Conservation (phyloP, 1,284 basidiomycete species). For the Sporisorium graminicola region DNA sequence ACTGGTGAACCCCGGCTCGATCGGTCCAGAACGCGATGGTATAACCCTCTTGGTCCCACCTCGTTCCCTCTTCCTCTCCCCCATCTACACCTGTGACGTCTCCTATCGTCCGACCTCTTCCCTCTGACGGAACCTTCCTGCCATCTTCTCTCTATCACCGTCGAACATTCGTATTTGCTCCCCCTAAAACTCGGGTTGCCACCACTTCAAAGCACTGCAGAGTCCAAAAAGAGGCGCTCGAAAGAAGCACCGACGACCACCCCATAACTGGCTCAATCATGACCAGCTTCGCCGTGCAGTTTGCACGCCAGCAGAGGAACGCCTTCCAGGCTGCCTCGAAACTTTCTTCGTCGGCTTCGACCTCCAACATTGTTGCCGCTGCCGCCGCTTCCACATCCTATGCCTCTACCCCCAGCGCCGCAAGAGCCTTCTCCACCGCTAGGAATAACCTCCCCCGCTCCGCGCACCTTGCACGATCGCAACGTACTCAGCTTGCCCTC, state of each 20-base stretch:
- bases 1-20: neutral
- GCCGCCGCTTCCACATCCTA: slow-evolving; percentile 34
- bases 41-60: neutral
- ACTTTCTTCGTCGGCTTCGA: slow-evolving; percentile 26
- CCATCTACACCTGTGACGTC: neutral
- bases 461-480: slow-evolving; percentile 32
- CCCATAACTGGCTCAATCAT: slow-evolving; percentile 40
- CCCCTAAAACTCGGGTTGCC: neutral
- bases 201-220: neutral
- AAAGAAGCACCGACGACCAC: no score
- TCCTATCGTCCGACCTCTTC: neutral
- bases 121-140: neutral
- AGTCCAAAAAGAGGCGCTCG: slow-evolving; percentile 10
- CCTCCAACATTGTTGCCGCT: slow-evolving; percentile 26
- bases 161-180: neutral
- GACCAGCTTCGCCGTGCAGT: slow-evolving; percentile 53
- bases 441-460: slow-evolving; percentile 48
- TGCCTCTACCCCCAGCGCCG: slow-evolving; percentile 30
- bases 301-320: slow-evolving; percentile 50
- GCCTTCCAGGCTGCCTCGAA: slow-evolving; percentile 49
- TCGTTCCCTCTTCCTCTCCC: neutral
- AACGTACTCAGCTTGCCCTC: slow-evolving; percentile 44
- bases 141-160: neutral
- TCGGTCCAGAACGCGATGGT: neutral
- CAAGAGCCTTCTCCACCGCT: slow-evolving; percentile 49